Percentiles rank a stretch among this genome's conserved stretches.
Evolutionary conservation across 306 rosid species (phyloP).

Genomic region (Dryas alaskensis): DNA sequence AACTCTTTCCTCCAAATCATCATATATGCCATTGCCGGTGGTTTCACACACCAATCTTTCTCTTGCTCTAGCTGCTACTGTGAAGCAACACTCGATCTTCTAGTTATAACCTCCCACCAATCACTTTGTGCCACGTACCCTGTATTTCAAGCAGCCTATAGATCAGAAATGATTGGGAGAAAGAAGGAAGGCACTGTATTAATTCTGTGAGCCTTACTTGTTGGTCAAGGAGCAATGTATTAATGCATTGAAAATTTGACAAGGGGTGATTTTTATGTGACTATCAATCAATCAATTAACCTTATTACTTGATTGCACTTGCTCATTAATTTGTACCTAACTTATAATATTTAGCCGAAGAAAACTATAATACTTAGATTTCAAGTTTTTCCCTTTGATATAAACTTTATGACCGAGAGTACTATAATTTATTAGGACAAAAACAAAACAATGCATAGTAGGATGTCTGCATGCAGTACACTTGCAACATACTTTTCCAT

Average conservation of each 20-base stretch:
- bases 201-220: neutral
- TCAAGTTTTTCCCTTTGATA: neutral
- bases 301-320: neutral
- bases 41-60: conserved; percentile 39
- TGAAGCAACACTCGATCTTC: neutral
- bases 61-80: conserved; percentile 18
- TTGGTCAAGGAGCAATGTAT: neutral
- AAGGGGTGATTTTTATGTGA: too few species aligned
- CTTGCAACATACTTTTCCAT: neutral
- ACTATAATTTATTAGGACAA: neutral
- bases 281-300: too few species aligned
- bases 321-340: conserved; percentile 4
- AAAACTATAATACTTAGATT: conserved; percentile 10
- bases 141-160: too few species aligned
- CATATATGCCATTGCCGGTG: conserved; percentile 33
- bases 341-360: neutral
- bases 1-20: conserved; percentile 6
- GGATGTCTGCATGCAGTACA: neutral
- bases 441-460: neutral
- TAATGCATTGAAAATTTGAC: neutral
- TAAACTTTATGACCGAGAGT: neutral
- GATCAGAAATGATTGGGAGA: neutral
- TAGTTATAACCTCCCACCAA: neutral
- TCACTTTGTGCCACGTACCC: neutral
- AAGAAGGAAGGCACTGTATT: neutral